Evolutionary conservation across 2,329 filamentous ascomycete species (phyloP), one percentile per base, ranked within the genome.

Genomic region (Taxawa tesnikishii): DNA sequence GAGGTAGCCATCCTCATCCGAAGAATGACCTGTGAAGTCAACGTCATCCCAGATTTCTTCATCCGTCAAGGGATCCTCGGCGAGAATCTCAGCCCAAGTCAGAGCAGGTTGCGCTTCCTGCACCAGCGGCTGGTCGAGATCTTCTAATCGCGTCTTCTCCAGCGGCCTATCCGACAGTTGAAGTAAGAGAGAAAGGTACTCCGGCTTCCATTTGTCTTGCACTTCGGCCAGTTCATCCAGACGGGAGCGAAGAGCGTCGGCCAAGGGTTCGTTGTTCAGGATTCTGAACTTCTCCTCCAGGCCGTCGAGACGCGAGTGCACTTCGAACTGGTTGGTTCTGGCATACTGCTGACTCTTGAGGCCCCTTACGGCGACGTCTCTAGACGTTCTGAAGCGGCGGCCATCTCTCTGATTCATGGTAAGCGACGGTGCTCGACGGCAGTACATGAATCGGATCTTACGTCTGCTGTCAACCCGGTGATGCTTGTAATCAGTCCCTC

Each of bases 201-300:
- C 90, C 0, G 87, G 85, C 5, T 75, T 73, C 70, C 74, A 88
- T 55, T 75, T 75, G 26, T 67, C 67, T 21, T 57, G 62, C 10
- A 56, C 51, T 18, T 57, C 48, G 8, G 67, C 59, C 13, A 94
- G 56, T 38, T 75, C 70, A 24, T 68, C 58, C 10, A 84, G 54
- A 21, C 80, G 67, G 26, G 52, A 48, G 24, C 63, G 59, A 21
- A 85, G 59, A 5, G 75, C 76, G 50, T 87, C 76, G 9, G 84
- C 83, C 15, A 94, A 61, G 24, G 73, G 74, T 45, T 94, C 87
- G 39, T 82, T 75, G 48, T 81, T 78, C 29, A 83, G 68, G 33
- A 96, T 68, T 18, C 75, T 71, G 45, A 94, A 90, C 45, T 88
- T 85, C 59, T 96, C 90, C 43, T 87, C 78, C 3, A 94, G 63